Evolutionary conservation across 208 protist species (phyloP), one percentile per base, ranked within the genome.

Genomic region (Leptomonas seymouri): DNA sequence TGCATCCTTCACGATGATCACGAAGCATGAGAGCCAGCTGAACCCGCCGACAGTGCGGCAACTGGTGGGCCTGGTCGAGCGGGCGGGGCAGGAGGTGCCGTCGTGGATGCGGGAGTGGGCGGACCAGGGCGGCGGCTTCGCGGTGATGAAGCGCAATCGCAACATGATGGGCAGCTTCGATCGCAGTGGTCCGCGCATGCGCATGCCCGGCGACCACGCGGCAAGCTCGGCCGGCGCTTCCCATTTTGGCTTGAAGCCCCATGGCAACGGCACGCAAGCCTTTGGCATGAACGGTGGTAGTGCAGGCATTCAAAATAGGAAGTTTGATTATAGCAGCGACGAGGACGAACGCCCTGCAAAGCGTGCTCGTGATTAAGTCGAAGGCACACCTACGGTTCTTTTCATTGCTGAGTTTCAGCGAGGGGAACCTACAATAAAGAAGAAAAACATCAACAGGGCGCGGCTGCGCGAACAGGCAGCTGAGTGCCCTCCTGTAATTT

Each of bases 1-100:
- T 20, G 84, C 87, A 55, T 75, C 91, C 49, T 85, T 90, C 71
- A 97, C 91, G 34, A 81, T 97, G 59, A 86, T 97, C 74, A 94
- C 93, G 11, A 90, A 92, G 69, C 74, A 80, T 16, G 92, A 97
- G 69, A 82, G 77, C 15, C 96, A 99, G 80, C 79, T 98, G 49
- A 98, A 97, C 48, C 90, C 98, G 56, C 64, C 87, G 21, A 78
- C 76, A 20, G 76, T 95, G 25, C 67, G 61, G n/a, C 70, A 89
- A 59, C 80, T 97, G 31, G 62, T 94, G 12, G 83, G 59, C 0
- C 85, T 97, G 36, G 57, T 85, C 12, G 81, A 93, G 54, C 80
- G 87, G 20, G 85, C 92, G 4, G 76, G 88, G 25, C 89, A 97
- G 72, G 58, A 77, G 54, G 83, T 92, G 55, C 89, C 89, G 36